These are phyloP conservation scores for Coprinopsis sp. DNA, from an alignment of 768 basidiomycete species.

Conservation along the genomic window DNA sequence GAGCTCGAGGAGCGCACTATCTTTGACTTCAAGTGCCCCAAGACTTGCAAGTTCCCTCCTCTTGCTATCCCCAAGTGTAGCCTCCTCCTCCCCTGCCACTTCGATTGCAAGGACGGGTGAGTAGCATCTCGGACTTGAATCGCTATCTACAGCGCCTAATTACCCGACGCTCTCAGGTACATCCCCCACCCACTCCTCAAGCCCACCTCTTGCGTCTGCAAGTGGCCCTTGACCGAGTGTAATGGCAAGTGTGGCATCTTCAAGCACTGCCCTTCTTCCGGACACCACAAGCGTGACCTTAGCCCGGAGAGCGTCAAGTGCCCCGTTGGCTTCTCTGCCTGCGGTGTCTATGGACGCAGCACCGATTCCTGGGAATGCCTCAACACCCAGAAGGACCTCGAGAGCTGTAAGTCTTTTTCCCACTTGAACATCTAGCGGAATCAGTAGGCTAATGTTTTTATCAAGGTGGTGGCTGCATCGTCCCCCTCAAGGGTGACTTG, in stretches of 20 bases:
- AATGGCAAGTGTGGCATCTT: constrained; percentile 43
- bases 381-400: constrained; percentile 41
- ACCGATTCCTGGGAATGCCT: constrained; percentile 45
- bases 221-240: constrained; percentile 37
- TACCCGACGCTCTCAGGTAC: constrained; percentile 15
- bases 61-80: constrained; percentile 35
- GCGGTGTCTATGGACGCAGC: constrained; percentile 37
- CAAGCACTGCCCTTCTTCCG: constrained; percentile 29
- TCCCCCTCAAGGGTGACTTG: constrained; percentile 23
- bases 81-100: constrained; percentile 36
- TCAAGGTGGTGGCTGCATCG: constrained; percentile 45
- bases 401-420: constrained; percentile 41
- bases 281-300: constrained; percentile 25
- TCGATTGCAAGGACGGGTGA: constrained; percentile 43
- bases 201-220: constrained; percentile 40
- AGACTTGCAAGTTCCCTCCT: constrained; percentile 29
- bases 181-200: constrained; percentile 25
- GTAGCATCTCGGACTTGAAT: constrained; percentile 5
- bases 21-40: constrained; percentile 3
- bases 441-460: background rate
- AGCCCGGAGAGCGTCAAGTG: constrained; percentile 27
- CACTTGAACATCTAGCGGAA: background rate
- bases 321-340: constrained; percentile 34
- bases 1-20: background rate
- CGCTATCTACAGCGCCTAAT: no score